Conservation (phyloP, 75 land plant species). For the Pseudotsuga menziesii region DNA sequence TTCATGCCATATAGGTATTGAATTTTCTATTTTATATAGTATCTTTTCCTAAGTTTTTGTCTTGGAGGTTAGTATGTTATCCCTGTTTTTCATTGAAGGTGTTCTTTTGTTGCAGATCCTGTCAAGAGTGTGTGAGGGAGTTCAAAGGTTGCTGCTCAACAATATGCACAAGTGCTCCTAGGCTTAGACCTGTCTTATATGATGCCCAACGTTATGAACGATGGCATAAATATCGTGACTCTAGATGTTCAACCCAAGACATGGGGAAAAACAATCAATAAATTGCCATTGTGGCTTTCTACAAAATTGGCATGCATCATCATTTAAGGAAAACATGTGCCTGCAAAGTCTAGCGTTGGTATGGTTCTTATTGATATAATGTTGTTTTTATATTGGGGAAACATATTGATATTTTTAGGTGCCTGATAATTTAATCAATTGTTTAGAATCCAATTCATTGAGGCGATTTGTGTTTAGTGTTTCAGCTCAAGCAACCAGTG, state of each 20-base stretch:
- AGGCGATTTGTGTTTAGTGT: no score
- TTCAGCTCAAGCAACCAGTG: no score
- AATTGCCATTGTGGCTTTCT: no score
- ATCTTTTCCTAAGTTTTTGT: not conserved
- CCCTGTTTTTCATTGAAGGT: not conserved
- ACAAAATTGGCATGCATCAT: no score
- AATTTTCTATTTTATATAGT: not conserved
- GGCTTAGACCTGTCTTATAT: constrained; percentile 62
- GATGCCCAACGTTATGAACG: constrained; percentile 56
- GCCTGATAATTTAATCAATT: no score
- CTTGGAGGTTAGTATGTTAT: not conserved
- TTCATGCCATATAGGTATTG: not conserved
- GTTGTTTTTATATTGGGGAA: no score
- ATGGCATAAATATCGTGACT: constrained; percentile 69
- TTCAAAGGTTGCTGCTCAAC: constrained; percentile 69
- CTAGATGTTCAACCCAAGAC: not conserved
- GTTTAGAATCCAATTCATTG: no score
- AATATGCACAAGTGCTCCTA: constrained; percentile 55
- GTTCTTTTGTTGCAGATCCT: constrained; percentile 40
- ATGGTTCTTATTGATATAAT: no score
- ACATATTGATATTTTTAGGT: no score
- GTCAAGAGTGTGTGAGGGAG: constrained; percentile 36
- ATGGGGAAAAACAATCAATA: not conserved
- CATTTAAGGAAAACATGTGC: no score
- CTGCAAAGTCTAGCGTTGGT: no score